These are phyloP conservation scores for Mucuna pruriens DNA, from an alignment of 306 rosid species.

Conservation along the genomic window DNA sequence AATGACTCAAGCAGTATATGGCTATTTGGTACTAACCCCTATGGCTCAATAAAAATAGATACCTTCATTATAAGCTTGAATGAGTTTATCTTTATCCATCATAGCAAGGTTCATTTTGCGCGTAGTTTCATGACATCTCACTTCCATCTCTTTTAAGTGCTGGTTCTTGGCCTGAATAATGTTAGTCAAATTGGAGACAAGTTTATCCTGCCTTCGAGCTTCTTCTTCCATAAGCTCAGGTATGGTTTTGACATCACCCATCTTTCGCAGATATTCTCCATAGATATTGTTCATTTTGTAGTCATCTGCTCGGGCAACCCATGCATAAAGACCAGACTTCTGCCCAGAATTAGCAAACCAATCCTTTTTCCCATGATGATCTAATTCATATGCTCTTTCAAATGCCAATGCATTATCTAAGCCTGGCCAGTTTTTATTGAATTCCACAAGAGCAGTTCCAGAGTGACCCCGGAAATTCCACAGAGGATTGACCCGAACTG, in stretches of 20 bases:
- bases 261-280: conserved; percentile 84
- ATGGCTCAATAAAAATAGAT: conserved; percentile 24
- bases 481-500: conserved; percentile 76
- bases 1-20: conserved; percentile 13
- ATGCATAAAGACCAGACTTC: conserved; percentile 82
- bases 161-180: conserved; percentile 69
- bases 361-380: conserved; percentile 79
- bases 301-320: conserved; percentile 96
- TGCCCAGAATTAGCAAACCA: conserved; percentile 56
- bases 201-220: conserved; percentile 78
- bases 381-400: conserved; percentile 80
- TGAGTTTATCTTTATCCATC: conserved; percentile 71
- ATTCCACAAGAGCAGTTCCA: conserved; percentile 86
- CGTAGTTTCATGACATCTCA: conserved; percentile 73
- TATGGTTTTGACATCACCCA: conserved; percentile 79
- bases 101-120: conserved; percentile 50
- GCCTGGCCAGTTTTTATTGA: conserved; percentile 90
- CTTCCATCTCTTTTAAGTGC: conserved; percentile 74
- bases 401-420: conserved; percentile 86
- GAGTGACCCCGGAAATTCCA: conserved; percentile 94
- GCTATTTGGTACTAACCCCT: conserved; percentile 9
- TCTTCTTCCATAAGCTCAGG: conserved; percentile 91
- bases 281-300: conserved; percentile 60
- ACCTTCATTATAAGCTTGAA: conserved; percentile 91
- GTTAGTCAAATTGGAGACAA: conserved; percentile 74